Evolutionary conservation across 2,329 filamentous ascomycete species (phyloP).

Genomic region (Aspergillus tamarii): DNA sequence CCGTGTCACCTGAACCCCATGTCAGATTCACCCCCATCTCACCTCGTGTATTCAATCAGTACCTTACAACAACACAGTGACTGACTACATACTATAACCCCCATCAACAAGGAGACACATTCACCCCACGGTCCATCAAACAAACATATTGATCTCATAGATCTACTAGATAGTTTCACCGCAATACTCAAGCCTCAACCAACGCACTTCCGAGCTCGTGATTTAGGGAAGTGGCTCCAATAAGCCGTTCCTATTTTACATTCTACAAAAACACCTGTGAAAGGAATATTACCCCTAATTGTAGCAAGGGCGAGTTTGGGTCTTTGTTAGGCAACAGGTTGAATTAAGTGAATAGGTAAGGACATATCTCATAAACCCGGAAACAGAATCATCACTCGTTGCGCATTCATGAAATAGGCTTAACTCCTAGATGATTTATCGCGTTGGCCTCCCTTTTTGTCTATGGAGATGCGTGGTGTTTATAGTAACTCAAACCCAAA

Average conservation of each 20-base stretch:
- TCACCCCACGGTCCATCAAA: too few relatives aligned
- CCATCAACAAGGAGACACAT: too few relatives aligned
- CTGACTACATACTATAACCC: too few relatives aligned
- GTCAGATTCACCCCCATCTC: too few relatives aligned
- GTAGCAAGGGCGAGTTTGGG: not conserved
- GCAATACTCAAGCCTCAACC: not conserved
- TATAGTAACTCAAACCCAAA: not conserved
- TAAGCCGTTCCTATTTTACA: not conserved
- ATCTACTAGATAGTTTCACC: too few relatives aligned
- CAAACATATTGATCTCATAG: too few relatives aligned
- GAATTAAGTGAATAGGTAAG: constrained; percentile 2
- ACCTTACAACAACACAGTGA: too few relatives aligned
- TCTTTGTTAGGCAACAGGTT: not conserved
- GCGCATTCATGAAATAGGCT: constrained; percentile 5
- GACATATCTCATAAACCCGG: constrained; percentile 13
- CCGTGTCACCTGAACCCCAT: too few relatives aligned
- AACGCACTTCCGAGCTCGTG: not conserved
- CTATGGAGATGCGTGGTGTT: not conserved
- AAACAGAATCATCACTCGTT: constrained; percentile 20
- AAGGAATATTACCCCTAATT: not conserved
- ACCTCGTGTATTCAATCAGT: too few relatives aligned
- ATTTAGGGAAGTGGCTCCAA: not conserved
- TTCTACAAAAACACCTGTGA: not conserved
- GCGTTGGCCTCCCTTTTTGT: not conserved
- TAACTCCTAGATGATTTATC: constrained; percentile 10